phyloP scores from a whole-genome alignment of 495 filamentous ascomycete genomes.

The Darksidea phi region DNA sequence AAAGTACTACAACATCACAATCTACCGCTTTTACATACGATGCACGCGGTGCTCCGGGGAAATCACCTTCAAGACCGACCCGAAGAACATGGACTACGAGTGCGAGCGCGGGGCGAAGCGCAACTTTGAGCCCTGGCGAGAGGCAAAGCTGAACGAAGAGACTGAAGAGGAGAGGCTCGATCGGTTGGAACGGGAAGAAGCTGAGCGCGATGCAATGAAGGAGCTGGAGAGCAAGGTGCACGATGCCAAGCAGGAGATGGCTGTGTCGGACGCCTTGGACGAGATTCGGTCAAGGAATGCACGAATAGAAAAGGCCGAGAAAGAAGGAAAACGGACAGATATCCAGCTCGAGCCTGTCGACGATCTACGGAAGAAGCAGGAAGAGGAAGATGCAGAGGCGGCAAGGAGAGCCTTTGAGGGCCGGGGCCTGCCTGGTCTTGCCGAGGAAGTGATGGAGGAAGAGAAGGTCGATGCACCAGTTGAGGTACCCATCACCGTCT shows the following conservation, averaged over 20 bases:
- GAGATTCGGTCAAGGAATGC: constrained; percentile 93
- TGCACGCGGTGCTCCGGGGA: constrained; percentile 88
- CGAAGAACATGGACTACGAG: constrained; percentile 89
- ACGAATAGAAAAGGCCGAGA: constrained; percentile 70
- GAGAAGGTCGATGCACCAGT: constrained; percentile 40
- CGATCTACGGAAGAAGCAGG: constrained; percentile 60
- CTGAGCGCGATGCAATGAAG: constrained; percentile 70
- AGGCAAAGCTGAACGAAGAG: constrained; percentile 59
- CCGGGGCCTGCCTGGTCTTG: constrained; percentile 54
- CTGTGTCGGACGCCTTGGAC: constrained; percentile 91
- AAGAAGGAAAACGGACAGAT: constrained; percentile 54
- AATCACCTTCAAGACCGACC: constrained; percentile 94
- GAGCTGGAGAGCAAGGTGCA: constrained; percentile 78
- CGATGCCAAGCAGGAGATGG: constrained; percentile 97
- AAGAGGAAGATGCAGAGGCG: constrained; percentile 82
- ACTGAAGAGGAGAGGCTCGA: constrained; percentile 88
- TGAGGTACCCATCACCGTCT: constrained; percentile 12
- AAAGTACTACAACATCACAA: constrained; percentile 82
- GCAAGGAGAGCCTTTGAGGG: constrained; percentile 76
- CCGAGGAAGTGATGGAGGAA: constrained; percentile 28
- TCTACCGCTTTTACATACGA: constrained; percentile 92
- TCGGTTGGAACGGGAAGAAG: constrained; percentile 71
- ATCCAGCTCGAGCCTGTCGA: constrained; percentile 49
- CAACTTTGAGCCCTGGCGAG: constrained; percentile 90
- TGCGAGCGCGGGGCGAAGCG: constrained; percentile 85